Base-by-base conservation (phyloP, 2,329 filamentous ascomycete species). In the Aspergillus neoniger region DNA sequence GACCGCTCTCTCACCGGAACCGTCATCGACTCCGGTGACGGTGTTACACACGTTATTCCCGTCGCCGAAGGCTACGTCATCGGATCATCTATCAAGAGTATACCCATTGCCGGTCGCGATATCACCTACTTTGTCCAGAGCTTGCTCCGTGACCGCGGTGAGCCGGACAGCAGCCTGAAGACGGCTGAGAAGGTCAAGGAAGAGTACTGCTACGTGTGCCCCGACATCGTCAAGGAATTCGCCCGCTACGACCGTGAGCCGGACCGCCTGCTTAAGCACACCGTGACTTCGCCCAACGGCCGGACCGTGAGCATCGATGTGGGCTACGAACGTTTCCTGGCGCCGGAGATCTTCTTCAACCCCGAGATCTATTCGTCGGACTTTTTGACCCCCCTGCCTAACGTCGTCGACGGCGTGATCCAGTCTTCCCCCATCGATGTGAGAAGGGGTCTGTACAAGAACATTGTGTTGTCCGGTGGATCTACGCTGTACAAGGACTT, bases 271-370 rank as follows among this genome's bases (percentile, higher is more conserved):
- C 85, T 90, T 70, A 92, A 96, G 80, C 93, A 99, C 79, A 88
- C 89, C 19, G 92, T 97, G 60, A 88, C 87, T 59, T 88, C 95
- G 62, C 89, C 92, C 25, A 94, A 93, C 69, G 95, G 95, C 64
- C 89, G 91, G 69, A 88, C 91, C 69, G 88, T 94, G 21, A 86
- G 83, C 1, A 92, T 99, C 50, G 96, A 99, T 71, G 91, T 99
- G 56, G 95, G 95, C 56, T 99, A 98, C 80, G 95, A 99, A 79
- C 91, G 95, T 36, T 99, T 99, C 85, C 84, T 99, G 62, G 95
- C 95, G 2, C 96, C 96, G 23, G 95, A 99, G 78, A 99, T 99
- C 74, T 99, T 99, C 81, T 99, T 99, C 87, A 99, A 99, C 80
- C 95, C 95, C 30, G 95, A 99, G 81, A 99, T 99, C 72, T 98